Conservation (phyloP, 768 basidiomycete genomes). For the Pleurotus citrinopileatus region DNA sequence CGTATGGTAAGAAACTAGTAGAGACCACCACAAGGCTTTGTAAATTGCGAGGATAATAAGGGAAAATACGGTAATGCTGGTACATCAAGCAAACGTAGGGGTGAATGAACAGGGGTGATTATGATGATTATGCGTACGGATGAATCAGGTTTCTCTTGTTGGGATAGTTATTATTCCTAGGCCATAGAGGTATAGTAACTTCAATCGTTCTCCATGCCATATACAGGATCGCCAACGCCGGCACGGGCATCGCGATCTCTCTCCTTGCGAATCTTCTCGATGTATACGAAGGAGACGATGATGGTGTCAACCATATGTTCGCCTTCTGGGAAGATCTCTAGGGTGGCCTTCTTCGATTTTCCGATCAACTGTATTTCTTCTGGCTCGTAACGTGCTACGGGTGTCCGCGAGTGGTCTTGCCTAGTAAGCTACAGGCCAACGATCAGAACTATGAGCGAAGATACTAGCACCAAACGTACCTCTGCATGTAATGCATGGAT, state of each 20-base stretch:
- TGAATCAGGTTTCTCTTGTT: too few relatives aligned
- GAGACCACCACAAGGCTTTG: not conserved
- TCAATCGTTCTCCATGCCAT: not conserved
- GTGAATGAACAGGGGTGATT: not conserved
- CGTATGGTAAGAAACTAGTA: not conserved
- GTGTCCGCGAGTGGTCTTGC: constrained; percentile 13
- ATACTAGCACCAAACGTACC: constrained; percentile 8
- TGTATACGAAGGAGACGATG: constrained; percentile 28
- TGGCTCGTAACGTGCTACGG: constrained; percentile 19
- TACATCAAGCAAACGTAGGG: not conserved
- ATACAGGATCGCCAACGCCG: constrained; percentile 4
- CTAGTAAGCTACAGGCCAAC: constrained; percentile 13
- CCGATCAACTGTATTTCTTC: constrained; percentile 11
- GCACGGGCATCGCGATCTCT: constrained; percentile 9
- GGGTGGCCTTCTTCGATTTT: constrained; percentile 15
- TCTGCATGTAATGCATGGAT: constrained; percentile 16
- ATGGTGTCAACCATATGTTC: constrained; percentile 27
- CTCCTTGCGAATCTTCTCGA: constrained; percentile 25
- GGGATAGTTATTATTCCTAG: too few relatives aligned
- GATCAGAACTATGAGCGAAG: not conserved
- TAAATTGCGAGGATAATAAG: not conserved
- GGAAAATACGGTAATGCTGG: not conserved
- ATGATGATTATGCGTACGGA: too few relatives aligned
- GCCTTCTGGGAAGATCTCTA: constrained; percentile 27
- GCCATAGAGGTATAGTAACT: too few relatives aligned